Conservation (phyloP, 164 flowering plant genomes). For the Piper betle region DNA sequence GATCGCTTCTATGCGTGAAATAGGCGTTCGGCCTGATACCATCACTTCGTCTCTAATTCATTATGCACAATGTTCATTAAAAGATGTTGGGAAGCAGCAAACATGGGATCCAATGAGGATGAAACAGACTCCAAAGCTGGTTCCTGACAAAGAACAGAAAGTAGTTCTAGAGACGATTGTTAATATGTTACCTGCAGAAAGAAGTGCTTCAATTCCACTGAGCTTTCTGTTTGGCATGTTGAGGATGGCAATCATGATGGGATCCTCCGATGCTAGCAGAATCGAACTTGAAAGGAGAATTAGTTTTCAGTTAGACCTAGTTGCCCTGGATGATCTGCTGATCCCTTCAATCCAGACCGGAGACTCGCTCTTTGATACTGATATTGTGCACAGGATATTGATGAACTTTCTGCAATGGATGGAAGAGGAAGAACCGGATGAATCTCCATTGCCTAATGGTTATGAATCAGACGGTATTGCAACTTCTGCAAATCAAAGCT, state of each 20-base stretch:
- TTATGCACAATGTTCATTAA: constrained; percentile 47
- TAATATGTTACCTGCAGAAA: constrained; percentile 41
- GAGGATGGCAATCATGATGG: constrained; percentile 37
- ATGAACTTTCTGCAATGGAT: constrained; percentile 47
- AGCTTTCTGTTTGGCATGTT: constrained; percentile 60
- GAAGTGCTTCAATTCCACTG: constrained; percentile 29
- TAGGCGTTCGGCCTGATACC: constrained; percentile 36
- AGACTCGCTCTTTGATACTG: constrained; percentile 52
- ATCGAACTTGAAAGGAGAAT: constrained; percentile 59
- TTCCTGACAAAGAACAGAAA: constrained; percentile 28
- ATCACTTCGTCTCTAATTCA: constrained; percentile 41
- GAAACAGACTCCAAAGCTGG: constrained; percentile 15
- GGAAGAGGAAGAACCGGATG: constrained; percentile 47
- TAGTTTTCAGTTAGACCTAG: constrained; percentile 44
- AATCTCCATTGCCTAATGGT: constrained; percentile 21
- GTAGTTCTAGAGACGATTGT: constrained; percentile 47
- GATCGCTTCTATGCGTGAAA: constrained; percentile 38
- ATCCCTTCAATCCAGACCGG: constrained; percentile 42
- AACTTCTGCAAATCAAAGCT: constrained; percentile 41
- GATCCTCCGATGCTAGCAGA: constrained; percentile 32
- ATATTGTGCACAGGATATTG: constrained; percentile 48
- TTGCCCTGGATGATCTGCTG: constrained; percentile 54
- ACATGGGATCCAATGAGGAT: constrained; percentile 37
- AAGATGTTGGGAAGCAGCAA: constrained; percentile 41
- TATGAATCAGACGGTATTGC: constrained; percentile 46